A percentile compares a stretch with the other conserved stretches of the same genome.
Evolutionary conservation across 2,329 filamentous ascomycete genomes (phyloP).

Genomic region (Trichoderma lentiforme): DNA sequence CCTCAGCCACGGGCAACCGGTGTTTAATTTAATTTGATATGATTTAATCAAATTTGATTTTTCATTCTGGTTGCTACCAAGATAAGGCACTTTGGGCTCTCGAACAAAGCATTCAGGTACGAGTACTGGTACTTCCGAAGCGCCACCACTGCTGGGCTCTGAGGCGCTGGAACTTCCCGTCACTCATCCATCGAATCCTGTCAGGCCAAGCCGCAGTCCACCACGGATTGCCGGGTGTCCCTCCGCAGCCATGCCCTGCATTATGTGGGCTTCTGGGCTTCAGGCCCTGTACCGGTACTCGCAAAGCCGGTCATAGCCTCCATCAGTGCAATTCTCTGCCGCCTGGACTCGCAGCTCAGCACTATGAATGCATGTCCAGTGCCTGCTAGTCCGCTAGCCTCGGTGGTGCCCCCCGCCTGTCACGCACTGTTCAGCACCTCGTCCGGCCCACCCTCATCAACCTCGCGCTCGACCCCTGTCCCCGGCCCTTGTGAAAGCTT

Average conservation of each 20-base stretch:
- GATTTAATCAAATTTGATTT: too few species aligned
- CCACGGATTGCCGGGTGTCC: too few species aligned
- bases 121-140: neutral
- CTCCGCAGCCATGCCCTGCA: too few species aligned
- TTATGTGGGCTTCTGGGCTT: neutral
- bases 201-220: neutral
- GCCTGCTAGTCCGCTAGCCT: neutral
- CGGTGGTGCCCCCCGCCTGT: constrained; percentile 1
- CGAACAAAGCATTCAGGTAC: neutral
- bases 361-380: neutral
- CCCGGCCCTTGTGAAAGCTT: constrained; percentile 12
- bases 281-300: neutral
- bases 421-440: constrained; percentile 19
- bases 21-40: neutral
- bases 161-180: neutral
- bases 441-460: neutral
- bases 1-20: neutral
- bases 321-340: neutral
- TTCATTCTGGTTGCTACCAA: neutral
- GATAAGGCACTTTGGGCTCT: neutral
- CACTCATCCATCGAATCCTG: neutral
- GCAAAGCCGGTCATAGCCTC: neutral
- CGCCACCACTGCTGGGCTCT: neutral
- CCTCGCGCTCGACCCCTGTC: constrained; percentile 6
- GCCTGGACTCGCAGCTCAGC: neutral